phyloP scores from a whole-genome alignment of 306 rosid species.

The Lablab purpureus region DNA sequence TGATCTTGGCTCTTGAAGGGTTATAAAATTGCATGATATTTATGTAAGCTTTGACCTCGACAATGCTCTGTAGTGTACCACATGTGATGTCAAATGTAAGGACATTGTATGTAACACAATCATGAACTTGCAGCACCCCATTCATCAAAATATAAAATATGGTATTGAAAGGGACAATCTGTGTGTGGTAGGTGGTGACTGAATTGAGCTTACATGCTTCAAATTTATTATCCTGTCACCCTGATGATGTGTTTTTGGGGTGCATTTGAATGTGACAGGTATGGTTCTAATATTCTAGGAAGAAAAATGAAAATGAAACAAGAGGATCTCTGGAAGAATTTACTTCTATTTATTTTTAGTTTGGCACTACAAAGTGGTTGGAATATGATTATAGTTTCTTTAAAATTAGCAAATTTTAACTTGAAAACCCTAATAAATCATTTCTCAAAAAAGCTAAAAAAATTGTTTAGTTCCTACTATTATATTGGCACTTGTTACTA shows the following conservation, averaged over 20 bases:
- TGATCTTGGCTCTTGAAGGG: conserved; percentile 39
- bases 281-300: conserved; percentile 19
- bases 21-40: conserved; percentile 35
- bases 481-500: no score
- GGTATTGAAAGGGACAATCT: conserved; percentile 8
- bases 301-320: conserved; percentile 14
- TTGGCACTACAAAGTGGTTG: no score
- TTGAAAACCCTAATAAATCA: no score
- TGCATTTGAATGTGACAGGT: conserved; percentile 41
- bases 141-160: conserved; percentile 42
- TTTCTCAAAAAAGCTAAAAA: no score
- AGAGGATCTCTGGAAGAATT: not conserved
- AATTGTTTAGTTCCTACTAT: no score
- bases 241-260: not conserved
- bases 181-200: conserved; percentile 31
- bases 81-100: conserved; percentile 43
- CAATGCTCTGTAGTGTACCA: conserved; percentile 43
- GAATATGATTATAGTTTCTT: no score
- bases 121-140: conserved; percentile 33
- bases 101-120: conserved; percentile 31
- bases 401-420: no score
- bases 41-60: conserved; percentile 35
- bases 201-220: conserved; percentile 14
- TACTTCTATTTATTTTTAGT: not conserved
- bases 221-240: conserved; percentile 18